These are phyloP conservation scores for Lactuca sativa DNA, from an alignment of 129 eudicot genomes.

Conservation along the genomic window DNA sequence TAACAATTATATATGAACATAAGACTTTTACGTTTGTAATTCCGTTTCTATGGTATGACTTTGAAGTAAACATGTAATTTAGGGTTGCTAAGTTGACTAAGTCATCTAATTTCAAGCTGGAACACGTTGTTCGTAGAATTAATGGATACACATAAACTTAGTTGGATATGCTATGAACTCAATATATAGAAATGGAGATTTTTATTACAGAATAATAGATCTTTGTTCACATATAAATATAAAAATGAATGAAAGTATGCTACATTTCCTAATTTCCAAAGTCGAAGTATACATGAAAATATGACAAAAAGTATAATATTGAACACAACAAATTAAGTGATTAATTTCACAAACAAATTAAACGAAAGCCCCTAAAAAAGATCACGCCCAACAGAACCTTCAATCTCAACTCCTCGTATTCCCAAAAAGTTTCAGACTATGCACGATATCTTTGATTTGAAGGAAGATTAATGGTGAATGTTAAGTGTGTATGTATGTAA, in stretches of 20 bases:
- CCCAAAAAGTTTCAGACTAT: constrained; percentile 12
- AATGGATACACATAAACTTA: background rate
- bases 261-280: constrained; percentile 32
- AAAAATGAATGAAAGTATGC: constrained; percentile 35
- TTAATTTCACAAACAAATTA: constrained; percentile 32
- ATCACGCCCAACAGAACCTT: constrained; percentile 13
- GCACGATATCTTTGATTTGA: background rate
- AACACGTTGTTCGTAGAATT: background rate
- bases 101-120: background rate
- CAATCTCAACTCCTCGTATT: constrained; percentile 2
- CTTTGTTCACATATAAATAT: constrained; percentile 27
- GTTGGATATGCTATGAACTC: background rate
- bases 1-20: too few relatives aligned
- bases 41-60: background rate
- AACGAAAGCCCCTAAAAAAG: constrained; percentile 15
- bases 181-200: constrained; percentile 3
- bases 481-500: constrained; percentile 24
- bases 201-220: constrained; percentile 21
- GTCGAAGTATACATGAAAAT: constrained; percentile 28
- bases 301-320: constrained; percentile 22
- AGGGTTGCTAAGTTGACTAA: background rate
- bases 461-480: constrained; percentile 22
- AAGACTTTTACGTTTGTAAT: too few relatives aligned
- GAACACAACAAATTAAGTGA: constrained; percentile 21
- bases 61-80: background rate